Base-by-base conservation (phyloP, 495 filamentous ascomycete species). In the Cairneyella variabilis region DNA sequence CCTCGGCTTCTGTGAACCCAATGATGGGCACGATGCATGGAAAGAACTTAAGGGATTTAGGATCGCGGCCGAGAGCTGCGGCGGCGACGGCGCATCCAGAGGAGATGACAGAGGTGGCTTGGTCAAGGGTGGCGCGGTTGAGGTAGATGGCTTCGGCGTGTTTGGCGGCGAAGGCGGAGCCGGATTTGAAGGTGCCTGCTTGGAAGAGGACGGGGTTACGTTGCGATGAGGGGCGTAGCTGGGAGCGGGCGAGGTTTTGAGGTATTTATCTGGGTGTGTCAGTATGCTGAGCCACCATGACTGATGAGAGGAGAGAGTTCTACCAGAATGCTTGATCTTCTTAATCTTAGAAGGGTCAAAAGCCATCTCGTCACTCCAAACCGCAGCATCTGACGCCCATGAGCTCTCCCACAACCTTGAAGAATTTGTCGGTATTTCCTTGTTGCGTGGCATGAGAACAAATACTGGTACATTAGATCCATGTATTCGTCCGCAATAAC, bases 341-440 rank as follows among this genome's bases (percentile, higher is more conserved):
- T 80, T 69, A 1, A 89, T 76, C 7, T 73, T 71, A 3, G 69
- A 58, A 0, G 84, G 83, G 20, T 82, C 75, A 56, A 81, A 84
- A 26, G 60, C 69, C 60, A 78, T 79, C 27, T 66, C 69, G 1
- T 69, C 69, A 55, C 80, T 69, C 1, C 70, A 72, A 7, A 60
- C 60, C 34, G 83, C 55, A 28, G 85, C 81, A 54, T 89, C 84
- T 53, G 79, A 76, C 7, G 80, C 74, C 84, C 84, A 89, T 12
- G 82, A 86, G 16, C 81, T 82, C 57, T 87, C 78, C 64, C 77
- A 78, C 2, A 89, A 76, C 58, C 86, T 87, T n/a, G n/a, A n/a
- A n/a, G n/a, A n/a, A n/a, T n/a, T n/a, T n/a, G n/a, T n/a, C n/a
- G n/a, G n/a, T n/a, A n/a, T n/a, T n/a, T n/a, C n/a, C n/a, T n/a